Evolutionary conservation across 371 early-diverging fungal species (phyloP), one percentile per base, ranked within the genome.

Genomic region (Mucor sp.): DNA sequence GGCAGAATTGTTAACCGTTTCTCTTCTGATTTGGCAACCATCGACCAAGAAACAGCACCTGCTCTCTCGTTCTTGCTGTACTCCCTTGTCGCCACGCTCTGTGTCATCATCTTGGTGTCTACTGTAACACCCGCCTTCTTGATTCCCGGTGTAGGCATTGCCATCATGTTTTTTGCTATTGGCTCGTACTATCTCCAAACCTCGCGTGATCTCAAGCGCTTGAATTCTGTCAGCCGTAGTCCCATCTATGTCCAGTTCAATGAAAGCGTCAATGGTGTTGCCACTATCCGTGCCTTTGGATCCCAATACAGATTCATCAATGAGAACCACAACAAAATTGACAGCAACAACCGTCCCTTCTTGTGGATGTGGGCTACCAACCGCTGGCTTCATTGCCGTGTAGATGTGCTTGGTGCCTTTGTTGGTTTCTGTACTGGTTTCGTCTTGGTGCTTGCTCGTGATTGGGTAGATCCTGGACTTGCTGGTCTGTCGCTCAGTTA

Each of bases 1-100:
- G 95, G 95, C 7, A 86, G 95, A 47, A 91, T 97, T 59, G 79
- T 96, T 62, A 93, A 95, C 70, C 84, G 96, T 21, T 94, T 95
- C 68, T 89, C 91, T 3, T 87, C 88, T 15, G 94, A 95, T 71
- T 75, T 93, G 48, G 87, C 89, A 53, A 86, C 91, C 19, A 77
- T 91, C 43, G 93, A 94, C 71, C 86, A 87, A 53, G 80, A 74
- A 11, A 71, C 83, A 3, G 81, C 82, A 0, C 83, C 84, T 7
- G 74, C 79, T 1, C 72, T 82, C 23, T 81, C 85, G 2, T 79
- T 79, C 61, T 53, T 86, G 44, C 62, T 86, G 58, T 84, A 77
- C 56, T 77, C 84, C 14, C 64, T 80, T 39, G 67, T 86, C 15
- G 83, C 85, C 27, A 85, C 80, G 8, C 14, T 81, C 21, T 80